A percentile compares a stretch with the other conserved stretches of the same genome.
These are phyloP conservation scores for Macrotyloma uniflorum DNA, from an alignment of 306 rosid species.

Conservation along the genomic window DNA sequence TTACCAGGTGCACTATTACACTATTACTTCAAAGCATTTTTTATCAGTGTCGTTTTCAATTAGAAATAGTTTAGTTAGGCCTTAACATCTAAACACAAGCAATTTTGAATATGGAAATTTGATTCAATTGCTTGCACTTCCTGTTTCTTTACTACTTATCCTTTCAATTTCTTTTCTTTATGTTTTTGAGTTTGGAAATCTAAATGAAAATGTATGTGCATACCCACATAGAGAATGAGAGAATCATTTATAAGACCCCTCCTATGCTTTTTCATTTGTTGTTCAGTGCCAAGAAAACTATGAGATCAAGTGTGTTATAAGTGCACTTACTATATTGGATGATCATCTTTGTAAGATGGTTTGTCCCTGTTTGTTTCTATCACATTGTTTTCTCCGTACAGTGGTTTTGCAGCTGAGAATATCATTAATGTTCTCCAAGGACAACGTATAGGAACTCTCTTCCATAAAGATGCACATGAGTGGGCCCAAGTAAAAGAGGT, in stretches of 20 bases:
- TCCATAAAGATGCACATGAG: constrained; percentile 87
- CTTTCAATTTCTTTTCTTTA: neutral
- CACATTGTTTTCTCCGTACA: constrained; percentile 30
- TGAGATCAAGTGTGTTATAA: constrained; percentile 11
- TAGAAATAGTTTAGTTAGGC: constrained; percentile 1
- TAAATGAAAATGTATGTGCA: neutral
- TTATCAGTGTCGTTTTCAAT: constrained; percentile 1
- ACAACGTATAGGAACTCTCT: constrained; percentile 86
- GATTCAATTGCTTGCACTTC: neutral
- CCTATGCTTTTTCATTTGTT: constrained; percentile 1
- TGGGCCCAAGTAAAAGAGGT: constrained; percentile 71
- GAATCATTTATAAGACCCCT: neutral
- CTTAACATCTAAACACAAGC: constrained; percentile 10
- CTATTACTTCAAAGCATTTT: neutral
- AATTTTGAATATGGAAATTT: neutral
- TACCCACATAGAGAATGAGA: neutral
- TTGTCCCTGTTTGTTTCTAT: constrained; percentile 30
- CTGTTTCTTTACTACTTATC: constrained; percentile 24
- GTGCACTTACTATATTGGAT: constrained; percentile 25
- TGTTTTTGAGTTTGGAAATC: constrained; percentile 10
- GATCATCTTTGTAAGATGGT: constrained; percentile 28
- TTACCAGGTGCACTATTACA: constrained; percentile 72
- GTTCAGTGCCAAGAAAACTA: constrained; percentile 4
- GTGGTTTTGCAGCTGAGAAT: constrained; percentile 82
- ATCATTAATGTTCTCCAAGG: constrained; percentile 89